phyloP scores from a whole-genome alignment of 352 stramenopile species.

The Halophytophthora polymorphica region DNA sequence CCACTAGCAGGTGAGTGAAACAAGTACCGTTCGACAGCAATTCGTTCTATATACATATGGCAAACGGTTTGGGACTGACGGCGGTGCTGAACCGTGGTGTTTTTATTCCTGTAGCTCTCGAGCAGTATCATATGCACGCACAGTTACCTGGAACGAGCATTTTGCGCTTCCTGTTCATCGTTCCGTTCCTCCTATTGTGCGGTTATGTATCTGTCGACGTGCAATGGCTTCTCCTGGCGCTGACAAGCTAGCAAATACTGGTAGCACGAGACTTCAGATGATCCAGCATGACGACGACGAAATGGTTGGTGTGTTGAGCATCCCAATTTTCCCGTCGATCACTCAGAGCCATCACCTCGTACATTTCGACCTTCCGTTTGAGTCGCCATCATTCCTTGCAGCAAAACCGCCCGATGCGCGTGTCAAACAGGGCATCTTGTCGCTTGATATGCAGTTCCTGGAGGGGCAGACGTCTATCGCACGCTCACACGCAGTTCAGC shows the following conservation, averaged over 20 bases:
- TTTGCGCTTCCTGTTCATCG: constrained; percentile 16
- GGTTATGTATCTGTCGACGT: constrained; percentile 20
- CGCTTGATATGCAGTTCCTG: constrained; percentile 38
- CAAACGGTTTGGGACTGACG: background rate
- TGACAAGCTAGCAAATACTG: background rate
- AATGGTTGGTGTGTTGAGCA: constrained; percentile 18
- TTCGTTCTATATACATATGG: background rate
- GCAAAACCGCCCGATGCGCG: background rate
- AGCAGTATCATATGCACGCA: constrained; percentile 1
- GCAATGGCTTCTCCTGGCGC: background rate
- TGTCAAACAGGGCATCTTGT: constrained; percentile 16
- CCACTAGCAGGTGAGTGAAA: constrained; percentile 15
- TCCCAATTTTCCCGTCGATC: constrained; percentile 28
- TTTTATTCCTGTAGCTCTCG: constrained; percentile 9
- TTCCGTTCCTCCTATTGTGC: constrained; percentile 14
- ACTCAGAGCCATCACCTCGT: constrained; percentile 26
- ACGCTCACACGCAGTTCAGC: background rate
- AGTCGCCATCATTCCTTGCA: background rate
- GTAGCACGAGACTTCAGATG: background rate
- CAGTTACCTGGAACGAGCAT: constrained; percentile 37
- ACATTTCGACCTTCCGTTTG: constrained; percentile 27
- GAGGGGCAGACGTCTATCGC: constrained; percentile 1
- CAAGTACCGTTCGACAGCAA: background rate
- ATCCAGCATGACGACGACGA: constrained; percentile 7
- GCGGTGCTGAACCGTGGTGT: background rate